Evolutionary conservation across 441 rosid species (phyloP), one percentile per base, ranked within the genome.

Genomic region (Corymbia citriodora): DNA sequence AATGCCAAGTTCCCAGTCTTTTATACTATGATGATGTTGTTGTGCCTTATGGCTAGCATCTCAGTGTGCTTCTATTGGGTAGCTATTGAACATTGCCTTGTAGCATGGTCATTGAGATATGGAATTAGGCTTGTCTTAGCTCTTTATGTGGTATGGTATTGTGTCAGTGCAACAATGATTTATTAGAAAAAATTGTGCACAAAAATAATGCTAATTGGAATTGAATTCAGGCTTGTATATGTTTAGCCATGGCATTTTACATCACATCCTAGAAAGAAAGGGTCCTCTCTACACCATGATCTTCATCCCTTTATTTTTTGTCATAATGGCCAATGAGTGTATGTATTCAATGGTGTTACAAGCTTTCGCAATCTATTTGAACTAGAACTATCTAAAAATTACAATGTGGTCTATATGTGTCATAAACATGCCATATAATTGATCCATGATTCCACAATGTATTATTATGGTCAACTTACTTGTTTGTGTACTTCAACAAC

Each of bases 271-370:
- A 98, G 98, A 96, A 55, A 94, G 88, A 90, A 98, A 94, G 92
- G 99, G 99, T 52, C 95, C 99, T 85, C 98, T 98, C 3, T 98
- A 96, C 88, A 98, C 94, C 2, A 96, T 99, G 7, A 97, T 98
- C 27, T 98, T 97, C 93, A 97, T 95, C 90, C 99, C 99, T 8
- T 92, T 97, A 92, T 82, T 94, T 89, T 97, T 98, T 2, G 95
- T 98, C 1, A 90, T 97, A 2, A 98, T 96, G 17, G 98, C 99
- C 4, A 40, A 40, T 5, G 45, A 40, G 45, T 40, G 45, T 40
- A 40, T 40, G 45, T 40, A 40, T 40, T 40, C 45, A 6, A 36
- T 36, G 40, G 40, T 36, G 40, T 36, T 36, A 36, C 40, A 6
- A 6, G 45, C 45, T 40, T 40, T 40, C 6, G 45, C 45, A 40